Conservation (phyloP, 257 asterid genomes). For the Scutellaria baicalensis region DNA sequence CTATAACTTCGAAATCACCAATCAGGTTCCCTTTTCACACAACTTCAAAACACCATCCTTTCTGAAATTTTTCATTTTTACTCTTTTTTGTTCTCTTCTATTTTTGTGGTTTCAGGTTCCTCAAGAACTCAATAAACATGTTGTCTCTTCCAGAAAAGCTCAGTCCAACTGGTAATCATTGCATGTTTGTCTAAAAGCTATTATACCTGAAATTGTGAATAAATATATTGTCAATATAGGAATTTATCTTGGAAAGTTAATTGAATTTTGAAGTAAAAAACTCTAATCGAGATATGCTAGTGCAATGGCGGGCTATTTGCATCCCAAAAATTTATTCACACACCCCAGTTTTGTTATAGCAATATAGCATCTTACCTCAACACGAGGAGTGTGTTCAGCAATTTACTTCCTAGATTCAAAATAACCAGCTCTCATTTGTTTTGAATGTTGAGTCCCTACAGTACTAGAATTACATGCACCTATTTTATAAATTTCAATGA, state of each 20-base stretch:
- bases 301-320: no score
- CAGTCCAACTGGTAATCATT: conserved; percentile 73
- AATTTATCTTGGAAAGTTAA: neutral
- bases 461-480: no score
- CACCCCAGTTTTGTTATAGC: no score
- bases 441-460: no score
- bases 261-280: neutral
- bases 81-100: neutral
- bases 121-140: conserved; percentile 63
- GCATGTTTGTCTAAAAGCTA: neutral
- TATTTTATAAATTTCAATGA: no score
- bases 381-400: no score
- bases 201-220: no score
- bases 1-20: conserved; percentile 71
- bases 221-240: no score
- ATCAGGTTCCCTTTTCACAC: conserved; percentile 41
- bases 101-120: conserved; percentile 51
- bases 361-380: no score
- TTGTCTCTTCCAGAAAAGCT: conserved; percentile 78
- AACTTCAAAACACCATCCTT: neutral
- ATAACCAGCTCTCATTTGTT: no score
- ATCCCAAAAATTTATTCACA: no score
- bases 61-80: neutral
- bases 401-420: no score
- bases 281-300: neutral